Percentiles rank a stretch among this genome's conserved stretches.
Conservation (phyloP, 164 flowering plant genomes). For the Aristolochia contorta region DNA sequence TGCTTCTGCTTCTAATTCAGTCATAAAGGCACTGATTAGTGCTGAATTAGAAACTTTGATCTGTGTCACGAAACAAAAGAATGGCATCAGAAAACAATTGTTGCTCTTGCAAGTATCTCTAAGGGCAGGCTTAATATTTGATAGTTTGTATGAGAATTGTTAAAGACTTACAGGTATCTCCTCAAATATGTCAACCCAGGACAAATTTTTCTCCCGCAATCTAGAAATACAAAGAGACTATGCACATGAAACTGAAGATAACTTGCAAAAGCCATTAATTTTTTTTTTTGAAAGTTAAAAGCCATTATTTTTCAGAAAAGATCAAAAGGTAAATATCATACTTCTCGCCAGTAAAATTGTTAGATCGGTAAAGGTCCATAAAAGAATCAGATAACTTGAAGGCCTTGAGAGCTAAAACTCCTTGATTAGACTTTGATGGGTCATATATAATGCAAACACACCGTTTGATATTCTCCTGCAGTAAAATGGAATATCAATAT, state of each 20-base stretch:
- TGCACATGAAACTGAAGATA: not conserved
- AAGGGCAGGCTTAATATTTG: too few relatives aligned
- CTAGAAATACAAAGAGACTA: slow-evolving; percentile 28
- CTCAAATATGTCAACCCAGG: slow-evolving; percentile 98
- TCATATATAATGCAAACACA: slow-evolving; percentile 98
- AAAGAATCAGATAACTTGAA: slow-evolving; percentile 95
- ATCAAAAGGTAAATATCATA: slow-evolving; percentile 17
- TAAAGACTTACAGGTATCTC: slow-evolving; percentile 79
- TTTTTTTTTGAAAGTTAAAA: too few relatives aligned
- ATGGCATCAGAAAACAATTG: not conserved
- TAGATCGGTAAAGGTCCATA: slow-evolving; percentile 84
- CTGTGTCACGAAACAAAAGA: slow-evolving; percentile 27
- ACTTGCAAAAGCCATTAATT: not conserved
- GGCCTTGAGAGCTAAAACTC: slow-evolving; percentile 90
- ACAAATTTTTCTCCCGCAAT: slow-evolving; percentile 87
- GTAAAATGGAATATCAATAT: not conserved
- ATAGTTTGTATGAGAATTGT: too few relatives aligned
- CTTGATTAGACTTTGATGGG: slow-evolving; percentile 84
- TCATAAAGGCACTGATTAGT: slow-evolving; percentile 92
- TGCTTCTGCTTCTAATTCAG: slow-evolving; percentile 77
- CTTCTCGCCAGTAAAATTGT: slow-evolving; percentile 93
- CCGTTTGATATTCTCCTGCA: slow-evolving; percentile 89
- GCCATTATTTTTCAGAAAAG: not conserved
- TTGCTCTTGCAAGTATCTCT: not conserved
- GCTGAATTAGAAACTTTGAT: slow-evolving; percentile 98